phyloP scores from a whole-genome alignment of 345 rosid genomes.

The Gynandropsis gynandra region DNA sequence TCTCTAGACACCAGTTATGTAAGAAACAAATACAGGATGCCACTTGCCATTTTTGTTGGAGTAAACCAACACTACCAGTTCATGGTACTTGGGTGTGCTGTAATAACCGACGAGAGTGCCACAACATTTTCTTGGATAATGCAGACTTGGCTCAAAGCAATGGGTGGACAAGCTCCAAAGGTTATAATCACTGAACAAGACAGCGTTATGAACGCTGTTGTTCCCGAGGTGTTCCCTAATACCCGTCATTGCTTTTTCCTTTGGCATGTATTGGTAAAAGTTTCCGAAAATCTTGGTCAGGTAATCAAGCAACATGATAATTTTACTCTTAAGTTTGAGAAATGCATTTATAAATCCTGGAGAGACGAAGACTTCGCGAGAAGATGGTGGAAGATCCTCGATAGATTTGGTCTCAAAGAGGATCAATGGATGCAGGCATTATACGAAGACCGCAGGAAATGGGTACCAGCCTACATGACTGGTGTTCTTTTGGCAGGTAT shows the following conservation, averaged over 20 bases:
- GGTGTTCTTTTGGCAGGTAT: slow-evolving; percentile 53
- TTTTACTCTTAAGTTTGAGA: slow-evolving; percentile 46
- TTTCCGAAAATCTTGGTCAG: slow-evolving; percentile 46
- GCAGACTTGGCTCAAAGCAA: slow-evolving; percentile 59
- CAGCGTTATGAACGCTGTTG: slow-evolving; percentile 32
- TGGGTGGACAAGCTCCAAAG: slow-evolving; percentile 59
- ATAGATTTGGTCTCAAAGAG: slow-evolving; percentile 47
- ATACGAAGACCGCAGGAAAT: slow-evolving; percentile 50
- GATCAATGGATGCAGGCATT: slow-evolving; percentile 46
- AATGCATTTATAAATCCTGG: slow-evolving; percentile 63
- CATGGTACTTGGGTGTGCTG: slow-evolving; percentile 61
- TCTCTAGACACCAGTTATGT: slow-evolving; percentile 50
- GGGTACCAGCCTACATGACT: slow-evolving; percentile 56
- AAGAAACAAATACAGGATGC: slow-evolving; percentile 59
- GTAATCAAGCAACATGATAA: slow-evolving; percentile 42
- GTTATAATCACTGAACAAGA: slow-evolving; percentile 53
- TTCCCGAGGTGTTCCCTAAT: slow-evolving; percentile 42
- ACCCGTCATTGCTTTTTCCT: slow-evolving; percentile 46
- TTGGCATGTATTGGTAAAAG: slow-evolving; percentile 53
- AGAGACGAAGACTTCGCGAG: slow-evolving; percentile 48
- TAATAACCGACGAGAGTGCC: slow-evolving; percentile 49
- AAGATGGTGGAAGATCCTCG: slow-evolving; percentile 58
- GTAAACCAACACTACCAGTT: slow-evolving; percentile 64
- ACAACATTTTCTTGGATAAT: slow-evolving; percentile 55
- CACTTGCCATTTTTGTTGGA: slow-evolving; percentile 52